These are phyloP conservation scores for Termitomyces sp. DNA, from an alignment of 768 basidiomycete species.

Conservation along the genomic window DNA sequence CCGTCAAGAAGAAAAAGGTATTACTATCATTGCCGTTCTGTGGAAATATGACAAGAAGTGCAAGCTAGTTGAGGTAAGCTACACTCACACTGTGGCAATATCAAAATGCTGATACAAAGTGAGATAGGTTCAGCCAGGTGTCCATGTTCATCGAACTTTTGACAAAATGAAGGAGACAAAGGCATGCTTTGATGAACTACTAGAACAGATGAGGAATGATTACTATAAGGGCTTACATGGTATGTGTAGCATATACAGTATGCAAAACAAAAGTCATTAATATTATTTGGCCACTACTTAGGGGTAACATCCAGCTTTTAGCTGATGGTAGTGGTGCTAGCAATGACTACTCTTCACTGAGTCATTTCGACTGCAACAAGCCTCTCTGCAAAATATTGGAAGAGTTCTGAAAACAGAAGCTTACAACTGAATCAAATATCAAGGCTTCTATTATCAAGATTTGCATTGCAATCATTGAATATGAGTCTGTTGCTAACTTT, in stretches of 20 bases:
- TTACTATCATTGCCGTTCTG: background rate
- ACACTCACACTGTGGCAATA: too few species aligned
- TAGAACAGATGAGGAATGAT: too few species aligned
- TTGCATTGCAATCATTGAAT: background rate
- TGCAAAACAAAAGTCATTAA: too few species aligned
- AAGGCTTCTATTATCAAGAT: background rate
- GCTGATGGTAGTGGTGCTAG: background rate
- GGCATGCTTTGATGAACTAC: background rate
- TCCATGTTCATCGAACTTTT: background rate
- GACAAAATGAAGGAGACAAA: background rate
- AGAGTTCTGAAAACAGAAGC: background rate
- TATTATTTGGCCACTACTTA: too few species aligned
- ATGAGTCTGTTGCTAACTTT: background rate
- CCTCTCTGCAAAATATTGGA: background rate
- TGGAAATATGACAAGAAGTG: background rate
- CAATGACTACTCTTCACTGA: slow-evolving; percentile 1
- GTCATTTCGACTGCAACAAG: background rate
- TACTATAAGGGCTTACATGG: background rate
- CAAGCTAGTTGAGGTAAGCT: background rate
- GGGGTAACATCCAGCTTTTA: background rate
- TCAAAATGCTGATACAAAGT: background rate
- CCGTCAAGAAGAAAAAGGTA: background rate
- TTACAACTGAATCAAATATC: background rate
- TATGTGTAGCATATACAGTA: too few species aligned
- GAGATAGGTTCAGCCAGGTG: background rate